Evolutionary conservation across 2,329 filamentous ascomycete genomes (phyloP).

Genomic region (Aureobasidium uvarum): DNA sequence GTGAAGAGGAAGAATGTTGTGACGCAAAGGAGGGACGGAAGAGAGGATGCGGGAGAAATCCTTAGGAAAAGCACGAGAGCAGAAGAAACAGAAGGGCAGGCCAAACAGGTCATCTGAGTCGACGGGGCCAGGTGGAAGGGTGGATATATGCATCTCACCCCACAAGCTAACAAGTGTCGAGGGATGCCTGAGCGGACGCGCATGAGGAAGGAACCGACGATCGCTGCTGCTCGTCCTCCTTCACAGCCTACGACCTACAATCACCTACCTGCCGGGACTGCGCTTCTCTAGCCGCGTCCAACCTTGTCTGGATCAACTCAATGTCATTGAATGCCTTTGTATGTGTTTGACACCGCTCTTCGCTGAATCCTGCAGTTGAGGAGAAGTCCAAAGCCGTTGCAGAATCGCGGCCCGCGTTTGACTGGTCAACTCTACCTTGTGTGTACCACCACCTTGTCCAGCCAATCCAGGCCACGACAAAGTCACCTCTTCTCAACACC

Average conservation of each 20-base stretch:
- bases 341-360: constrained; percentile 24
- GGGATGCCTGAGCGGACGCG: constrained; percentile 17
- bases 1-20: constrained; percentile 1
- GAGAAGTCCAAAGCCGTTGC: constrained; percentile 19
- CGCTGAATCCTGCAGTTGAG: constrained; percentile 12
- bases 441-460: constrained; percentile 1
- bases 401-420: constrained; percentile 4
- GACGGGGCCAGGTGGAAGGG: background rate
- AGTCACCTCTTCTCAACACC: constrained; percentile 11
- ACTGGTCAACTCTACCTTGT: constrained; percentile 10
- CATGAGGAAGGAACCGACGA: constrained; percentile 22
- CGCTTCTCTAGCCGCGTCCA: constrained; percentile 1
- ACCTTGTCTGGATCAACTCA: background rate
- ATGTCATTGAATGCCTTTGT: background rate
- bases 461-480: constrained; percentile 15
- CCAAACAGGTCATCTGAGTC: constrained; percentile 12
- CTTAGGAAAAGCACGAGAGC: background rate
- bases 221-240: background rate
- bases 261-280: background rate
- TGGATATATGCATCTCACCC: constrained; percentile 23
- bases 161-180: constrained; percentile 15
- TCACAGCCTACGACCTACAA: background rate
- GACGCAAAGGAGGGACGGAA: background rate
- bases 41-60: background rate
- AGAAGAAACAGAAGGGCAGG: constrained; percentile 9